Evolutionary conservation across 768 basidiomycete genomes (phyloP).

Genomic region (Kondoa malvinella): DNA sequence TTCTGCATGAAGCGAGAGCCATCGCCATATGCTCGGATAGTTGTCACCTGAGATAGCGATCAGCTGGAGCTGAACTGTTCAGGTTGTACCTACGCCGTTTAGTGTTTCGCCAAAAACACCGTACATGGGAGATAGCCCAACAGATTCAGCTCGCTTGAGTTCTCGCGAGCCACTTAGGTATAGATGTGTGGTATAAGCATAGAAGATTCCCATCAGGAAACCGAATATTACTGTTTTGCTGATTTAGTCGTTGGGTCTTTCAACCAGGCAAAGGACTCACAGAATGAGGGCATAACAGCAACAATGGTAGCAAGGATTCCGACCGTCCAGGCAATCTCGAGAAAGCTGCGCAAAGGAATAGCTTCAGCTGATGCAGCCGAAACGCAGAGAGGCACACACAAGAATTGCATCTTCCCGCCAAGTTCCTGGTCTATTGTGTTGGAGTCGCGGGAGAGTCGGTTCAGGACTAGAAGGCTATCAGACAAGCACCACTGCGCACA

Average conservation of each 20-base stretch:
- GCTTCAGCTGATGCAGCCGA: constrained; percentile 21
- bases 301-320: constrained; percentile 30
- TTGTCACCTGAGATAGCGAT: constrained; percentile 25
- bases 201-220: constrained; percentile 29
- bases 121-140: constrained; percentile 33
- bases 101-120: constrained; percentile 33
- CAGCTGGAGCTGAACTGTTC: not conserved
- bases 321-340: constrained; percentile 19
- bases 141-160: constrained; percentile 33
- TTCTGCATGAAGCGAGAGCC: constrained; percentile 32
- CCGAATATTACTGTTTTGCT: constrained; percentile 24
- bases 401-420: constrained; percentile 15
- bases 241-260: not conserved
- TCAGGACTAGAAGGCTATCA: constrained; percentile 25
- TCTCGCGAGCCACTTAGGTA: constrained; percentile 34
- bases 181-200: constrained; percentile 30
- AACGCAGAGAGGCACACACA: too few relatives aligned
- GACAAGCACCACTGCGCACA: not conserved
- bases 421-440: constrained; percentile 32
- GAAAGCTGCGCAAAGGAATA: not conserved
- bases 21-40: constrained; percentile 35
- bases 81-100: constrained; percentile 22
- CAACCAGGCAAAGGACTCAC: not conserved
- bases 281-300: constrained; percentile 29
- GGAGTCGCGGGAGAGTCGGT: constrained; percentile 34